Percentiles rank a stretch among this genome's conserved stretches.
Evolutionary conservation across 192 early-diverging fungal genomes (phyloP).

Genomic region (Kappamyces sp.): DNA sequence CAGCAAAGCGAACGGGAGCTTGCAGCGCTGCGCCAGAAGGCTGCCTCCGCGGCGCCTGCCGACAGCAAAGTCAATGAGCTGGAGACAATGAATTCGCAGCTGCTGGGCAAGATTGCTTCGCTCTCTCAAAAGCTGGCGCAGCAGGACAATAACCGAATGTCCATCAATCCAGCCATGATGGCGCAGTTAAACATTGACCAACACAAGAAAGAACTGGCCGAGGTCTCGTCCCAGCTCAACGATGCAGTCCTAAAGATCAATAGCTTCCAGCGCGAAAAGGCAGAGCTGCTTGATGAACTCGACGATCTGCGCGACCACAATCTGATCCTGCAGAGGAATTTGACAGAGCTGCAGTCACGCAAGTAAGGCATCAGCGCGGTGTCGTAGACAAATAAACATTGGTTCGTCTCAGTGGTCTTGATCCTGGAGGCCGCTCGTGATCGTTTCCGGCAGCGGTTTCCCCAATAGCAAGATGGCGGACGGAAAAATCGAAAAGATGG

Average conservation of each 20-base stretch:
- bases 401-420: not conserved
- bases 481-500: conserved; percentile 62
- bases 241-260: not conserved
- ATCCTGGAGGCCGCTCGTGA: no score
- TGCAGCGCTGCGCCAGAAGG: no score
- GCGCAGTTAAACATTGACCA: not conserved
- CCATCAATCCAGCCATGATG: not conserved
- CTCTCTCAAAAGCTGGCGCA: not conserved
- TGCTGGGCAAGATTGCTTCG: not conserved
- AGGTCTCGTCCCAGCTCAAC: not conserved
- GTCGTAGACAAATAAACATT: not conserved
- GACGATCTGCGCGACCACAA: not conserved
- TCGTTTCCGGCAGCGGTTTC: no score
- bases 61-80: not conserved
- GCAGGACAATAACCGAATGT: not conserved
- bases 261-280: not conserved
- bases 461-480: conserved; percentile 2
- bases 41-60: no score
- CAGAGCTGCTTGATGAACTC: not conserved
- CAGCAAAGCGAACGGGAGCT: no score
- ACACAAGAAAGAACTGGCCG: not conserved
- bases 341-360: not conserved
- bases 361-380: not conserved
- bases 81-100: not conserved
- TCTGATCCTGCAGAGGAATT: not conserved